Percentiles rank a stretch among this genome's conserved stretches.
These are phyloP conservation scores for Fusarium chaquense DNA, from an alignment of 2,329 filamentous ascomycete genomes.

Conservation along the genomic window DNA sequence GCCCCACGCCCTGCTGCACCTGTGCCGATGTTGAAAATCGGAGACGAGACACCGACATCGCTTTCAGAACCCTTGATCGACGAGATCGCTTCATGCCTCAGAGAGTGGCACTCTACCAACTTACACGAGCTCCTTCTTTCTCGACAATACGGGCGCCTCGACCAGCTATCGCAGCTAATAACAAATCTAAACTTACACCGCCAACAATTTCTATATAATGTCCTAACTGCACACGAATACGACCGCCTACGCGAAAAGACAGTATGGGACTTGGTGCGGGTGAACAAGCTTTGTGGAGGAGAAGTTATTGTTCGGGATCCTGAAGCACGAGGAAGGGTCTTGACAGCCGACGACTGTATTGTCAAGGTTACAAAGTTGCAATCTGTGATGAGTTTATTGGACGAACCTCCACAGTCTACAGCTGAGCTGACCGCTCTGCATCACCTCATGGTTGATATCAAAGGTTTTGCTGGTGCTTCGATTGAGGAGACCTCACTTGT, in stretches of 20 bases:
- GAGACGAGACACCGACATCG: constrained; percentile 94
- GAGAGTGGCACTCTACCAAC: constrained; percentile 98
- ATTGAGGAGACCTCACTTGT: constrained; percentile 81
- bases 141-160: constrained; percentile 83
- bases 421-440: constrained; percentile 79
- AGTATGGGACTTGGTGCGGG: constrained; percentile 93
- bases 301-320: constrained; percentile 97
- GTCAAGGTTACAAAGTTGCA: constrained; percentile 92
- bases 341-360: constrained; percentile 93
- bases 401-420: constrained; percentile 78
- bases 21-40: constrained; percentile 97
- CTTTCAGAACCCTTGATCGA: constrained; percentile 91
- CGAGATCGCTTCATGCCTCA: constrained; percentile 94
- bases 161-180: constrained; percentile 84
- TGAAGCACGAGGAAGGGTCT: constrained; percentile 80
- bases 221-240: constrained; percentile 89
- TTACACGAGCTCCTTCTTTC: constrained; percentile 90
- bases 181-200: constrained; percentile 85
- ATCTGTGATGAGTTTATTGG: constrained; percentile 93
- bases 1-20: constrained; percentile 86
- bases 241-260: constrained; percentile 84
- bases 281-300: constrained; percentile 93
- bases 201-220: constrained; percentile 92
- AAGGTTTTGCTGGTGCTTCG: constrained; percentile 81
- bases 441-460: constrained; percentile 86